Conservation (phyloP, 148 eudicot species). For the Silene conica region DNA sequence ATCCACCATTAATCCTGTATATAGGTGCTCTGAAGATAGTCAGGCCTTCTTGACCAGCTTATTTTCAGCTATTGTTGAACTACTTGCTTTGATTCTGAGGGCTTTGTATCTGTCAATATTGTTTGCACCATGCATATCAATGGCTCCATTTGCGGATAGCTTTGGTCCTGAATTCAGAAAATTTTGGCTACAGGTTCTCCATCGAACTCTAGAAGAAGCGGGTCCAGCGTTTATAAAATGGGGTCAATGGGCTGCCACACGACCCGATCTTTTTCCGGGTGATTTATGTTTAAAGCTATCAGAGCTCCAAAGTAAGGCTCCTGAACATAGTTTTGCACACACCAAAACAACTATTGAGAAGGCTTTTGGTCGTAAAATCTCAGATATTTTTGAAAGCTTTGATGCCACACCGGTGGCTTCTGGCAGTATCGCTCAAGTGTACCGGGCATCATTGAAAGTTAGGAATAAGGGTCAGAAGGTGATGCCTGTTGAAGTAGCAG, state of each 20-base stretch:
- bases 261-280: slow-evolving; percentile 38
- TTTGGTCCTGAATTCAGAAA: slow-evolving; percentile 40
- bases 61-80: slow-evolving; percentile 20
- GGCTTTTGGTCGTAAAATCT: slow-evolving; percentile 40
- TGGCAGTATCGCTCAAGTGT: slow-evolving; percentile 46
- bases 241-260: slow-evolving; percentile 49
- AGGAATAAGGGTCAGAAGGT: slow-evolving; percentile 28
- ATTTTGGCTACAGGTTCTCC: slow-evolving; percentile 38
- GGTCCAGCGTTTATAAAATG: slow-evolving; percentile 50
- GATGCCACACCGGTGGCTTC: slow-evolving; percentile 38
- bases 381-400: slow-evolving; percentile 39
- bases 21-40: slow-evolving; percentile 24
- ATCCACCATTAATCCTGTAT: slow-evolving; percentile 16
- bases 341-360: slow-evolving; percentile 31
- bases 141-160: slow-evolving; percentile 42
- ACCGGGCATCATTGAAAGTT: slow-evolving; percentile 32
- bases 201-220: slow-evolving; percentile 34
- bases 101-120: slow-evolving; percentile 32
- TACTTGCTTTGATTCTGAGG: slow-evolving; percentile 28
- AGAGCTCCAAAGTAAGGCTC: slow-evolving; percentile 39
- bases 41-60: slow-evolving; percentile 27
- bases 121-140: slow-evolving; percentile 35
- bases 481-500: slow-evolving; percentile 43
- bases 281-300: slow-evolving; percentile 39
- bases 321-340: slow-evolving; percentile 36